phyloP scores from a whole-genome alignment of 179 eudicot species.

The Spinacia oleracea region DNA sequence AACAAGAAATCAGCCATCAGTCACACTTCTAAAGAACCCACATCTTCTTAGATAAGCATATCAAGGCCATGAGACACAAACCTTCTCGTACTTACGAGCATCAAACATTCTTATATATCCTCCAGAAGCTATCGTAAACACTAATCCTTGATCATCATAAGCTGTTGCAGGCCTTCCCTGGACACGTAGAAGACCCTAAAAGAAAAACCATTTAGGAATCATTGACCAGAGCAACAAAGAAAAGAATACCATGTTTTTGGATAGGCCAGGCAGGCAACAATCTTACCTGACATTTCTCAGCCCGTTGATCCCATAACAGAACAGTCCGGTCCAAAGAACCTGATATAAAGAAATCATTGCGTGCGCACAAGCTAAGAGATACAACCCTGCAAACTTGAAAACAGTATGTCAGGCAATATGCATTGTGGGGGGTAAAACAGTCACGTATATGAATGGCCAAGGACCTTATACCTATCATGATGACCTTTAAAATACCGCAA shows the following conservation, averaged over 20 bases:
- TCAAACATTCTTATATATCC: constrained; percentile 93
- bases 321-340: constrained; percentile 96
- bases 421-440: background rate
- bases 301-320: constrained; percentile 94
- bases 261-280: constrained; percentile 11
- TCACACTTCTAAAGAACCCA: background rate
- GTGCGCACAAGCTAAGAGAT: constrained; percentile 89
- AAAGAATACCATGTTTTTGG: constrained; percentile 17
- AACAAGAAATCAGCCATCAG: background rate
- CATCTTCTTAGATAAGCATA: background rate
- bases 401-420: constrained; percentile 22
- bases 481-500: constrained; percentile 98
- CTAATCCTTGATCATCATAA: constrained; percentile 97
- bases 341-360: constrained; percentile 79
- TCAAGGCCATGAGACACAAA: constrained; percentile 29
- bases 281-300: constrained; percentile 90
- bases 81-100: constrained; percentile 90
- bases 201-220: background rate
- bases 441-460: background rate
- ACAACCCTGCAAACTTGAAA: constrained; percentile 86
- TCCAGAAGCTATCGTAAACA: constrained; percentile 90
- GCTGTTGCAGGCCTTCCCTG: constrained; percentile 97
- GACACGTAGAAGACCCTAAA: constrained; percentile 88
- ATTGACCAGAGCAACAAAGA: constrained; percentile 2
- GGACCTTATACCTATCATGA: constrained; percentile 73